Evolutionary conservation across 176 grass and related monocot genomes (phyloP), one percentile per base, ranked within the genome.

Genomic region (Musa troglodytarum): DNA sequence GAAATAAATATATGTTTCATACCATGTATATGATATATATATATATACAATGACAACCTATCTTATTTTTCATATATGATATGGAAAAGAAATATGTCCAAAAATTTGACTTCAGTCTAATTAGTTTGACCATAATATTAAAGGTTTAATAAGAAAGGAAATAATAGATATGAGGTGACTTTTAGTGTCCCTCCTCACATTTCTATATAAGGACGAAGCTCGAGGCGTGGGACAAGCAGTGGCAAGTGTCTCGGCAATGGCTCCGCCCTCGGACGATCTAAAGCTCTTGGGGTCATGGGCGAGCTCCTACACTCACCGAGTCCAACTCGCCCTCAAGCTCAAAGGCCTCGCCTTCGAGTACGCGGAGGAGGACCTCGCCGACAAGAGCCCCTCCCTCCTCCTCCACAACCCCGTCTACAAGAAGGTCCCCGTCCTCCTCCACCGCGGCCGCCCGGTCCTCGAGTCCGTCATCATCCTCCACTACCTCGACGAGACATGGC

Each of bases 291-390:
- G 81, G 22, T 74, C 73, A 52, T 81, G 81, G 81, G 77, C 15
- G 15, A 77, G 78, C 74, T 49, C 74, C 12, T 74, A 64, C 74
- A 59, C 59, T 22, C 17, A 71, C 73, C 83, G 83, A 77, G 78
- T 55, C 64, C 66, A 24, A 43, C 83, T 80, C 75, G 78, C 81
- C 13, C 83, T 86, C 52, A 78, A 76, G 54, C 73, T 89, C 61
- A 92, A 86, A 78, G 78, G 83, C 68, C 79, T 89, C 14, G 61
- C 17, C 16, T 80, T 77, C 22, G 84, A 92, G 72, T 92, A 84
- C 72, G 77, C 72, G 28, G 84, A 89, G 77, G 86, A 92, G 77
- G 90, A 86, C 71, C 65, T 89, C 71, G 58, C 82, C 12, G 11
- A 75, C 57, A 92, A 89, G 78, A 86, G 86, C 77, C 54, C 77